phyloP scores from a whole-genome alignment of 179 eudicot species.

The Silene vulgaris region DNA sequence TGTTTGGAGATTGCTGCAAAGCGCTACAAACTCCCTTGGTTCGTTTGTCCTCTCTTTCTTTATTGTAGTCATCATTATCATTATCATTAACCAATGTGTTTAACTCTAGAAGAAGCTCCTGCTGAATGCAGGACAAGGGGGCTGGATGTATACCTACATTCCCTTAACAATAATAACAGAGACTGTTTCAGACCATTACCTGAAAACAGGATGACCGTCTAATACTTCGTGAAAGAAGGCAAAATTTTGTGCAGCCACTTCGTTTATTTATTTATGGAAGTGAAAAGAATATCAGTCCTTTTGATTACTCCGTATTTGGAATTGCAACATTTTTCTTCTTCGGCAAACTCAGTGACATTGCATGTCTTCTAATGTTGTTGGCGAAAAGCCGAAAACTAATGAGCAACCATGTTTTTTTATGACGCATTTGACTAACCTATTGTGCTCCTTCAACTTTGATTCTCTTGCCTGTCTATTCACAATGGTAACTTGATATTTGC shows the following conservation, averaged over 20 bases:
- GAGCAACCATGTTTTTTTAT: neutral
- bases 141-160: neutral
- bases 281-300: neutral
- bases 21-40: conserved; percentile 92
- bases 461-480: neutral
- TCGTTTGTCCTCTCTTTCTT: conserved; percentile 16
- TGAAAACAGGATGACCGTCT: neutral
- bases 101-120: neutral
- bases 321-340: neutral
- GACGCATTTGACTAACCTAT: neutral
- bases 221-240: neutral
- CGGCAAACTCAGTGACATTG: neutral
- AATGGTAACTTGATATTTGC: conserved; percentile 22
- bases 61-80: neutral
- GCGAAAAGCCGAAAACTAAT: neutral
- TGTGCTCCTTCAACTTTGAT: neutral
- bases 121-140: neutral
- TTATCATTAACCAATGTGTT: neutral
- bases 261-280: neutral
- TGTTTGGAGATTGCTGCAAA: conserved; percentile 86
- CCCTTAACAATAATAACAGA: neutral
- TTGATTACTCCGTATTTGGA: neutral
- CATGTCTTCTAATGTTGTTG: neutral
- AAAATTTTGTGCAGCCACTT: neutral
- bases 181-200: neutral